Evolutionary conservation across 192 early-diverging fungal species (phyloP).

Genomic region (Gaertneriomyces sp.): DNA sequence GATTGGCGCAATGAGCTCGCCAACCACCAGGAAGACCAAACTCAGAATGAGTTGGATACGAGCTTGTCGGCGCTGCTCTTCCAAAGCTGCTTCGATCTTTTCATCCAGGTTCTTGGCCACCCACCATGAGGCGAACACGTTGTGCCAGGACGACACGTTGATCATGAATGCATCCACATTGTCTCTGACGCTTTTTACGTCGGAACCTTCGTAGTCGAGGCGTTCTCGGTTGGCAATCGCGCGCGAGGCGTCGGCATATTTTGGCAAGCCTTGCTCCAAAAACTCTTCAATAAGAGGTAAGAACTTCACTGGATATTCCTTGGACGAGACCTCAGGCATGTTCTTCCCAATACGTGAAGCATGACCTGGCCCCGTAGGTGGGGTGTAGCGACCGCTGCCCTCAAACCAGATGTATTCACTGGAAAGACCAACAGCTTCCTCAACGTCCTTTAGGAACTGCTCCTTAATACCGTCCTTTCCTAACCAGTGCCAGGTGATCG

Average conservation of each 20-base stretch:
- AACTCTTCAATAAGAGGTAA: slow-evolving; percentile 8
- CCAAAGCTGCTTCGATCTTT: slow-evolving; percentile 1
- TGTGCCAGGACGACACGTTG: slow-evolving; percentile 3
- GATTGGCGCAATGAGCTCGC: slow-evolving; percentile 10
- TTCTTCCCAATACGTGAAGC: neutral
- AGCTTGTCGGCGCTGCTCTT: slow-evolving; percentile 1
- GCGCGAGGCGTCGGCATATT: neutral
- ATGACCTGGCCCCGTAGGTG: neutral
- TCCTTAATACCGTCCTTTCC: neutral
- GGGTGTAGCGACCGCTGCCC: neutral
- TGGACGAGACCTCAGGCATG: neutral
- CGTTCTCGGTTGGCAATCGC: neutral
- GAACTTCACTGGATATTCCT: slow-evolving; percentile 1
- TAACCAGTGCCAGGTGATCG: neutral
- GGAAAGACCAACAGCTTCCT: neutral
- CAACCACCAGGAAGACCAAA: slow-evolving; percentile 9
- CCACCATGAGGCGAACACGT: slow-evolving; percentile 7
- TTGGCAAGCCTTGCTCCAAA: neutral
- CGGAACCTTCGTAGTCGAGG: neutral
- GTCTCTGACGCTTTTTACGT: neutral
- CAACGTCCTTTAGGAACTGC: neutral
- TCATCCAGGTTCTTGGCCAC: slow-evolving; percentile 3
- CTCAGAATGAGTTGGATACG: slow-evolving; percentile 4
- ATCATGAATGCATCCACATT: neutral
- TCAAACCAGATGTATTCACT: neutral